Base-by-base conservation (phyloP, 1,284 basidiomycete genomes). In the Pisolithus thermaeus region DNA sequence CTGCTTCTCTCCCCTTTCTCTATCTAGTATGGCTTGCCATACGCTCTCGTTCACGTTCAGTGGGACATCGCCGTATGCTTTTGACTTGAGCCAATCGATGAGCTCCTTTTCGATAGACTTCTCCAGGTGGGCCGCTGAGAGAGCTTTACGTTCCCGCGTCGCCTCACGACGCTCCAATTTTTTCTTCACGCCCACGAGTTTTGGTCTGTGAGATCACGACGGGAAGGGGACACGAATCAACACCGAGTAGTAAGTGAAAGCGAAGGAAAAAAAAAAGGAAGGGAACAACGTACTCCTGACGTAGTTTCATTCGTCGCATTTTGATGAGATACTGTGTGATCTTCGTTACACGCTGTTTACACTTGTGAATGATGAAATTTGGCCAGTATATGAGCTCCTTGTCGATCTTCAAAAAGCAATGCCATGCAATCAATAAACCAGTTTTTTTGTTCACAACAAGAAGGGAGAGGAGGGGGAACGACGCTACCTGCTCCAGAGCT, bases 321-420 rank as follows among this genome's bases (percentile, higher is more conserved):
- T 97, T 97, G 72, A 99, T 98, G 56, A 99, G 81, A 67, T 98
- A 99, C 70, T 99, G 97, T 0, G 96, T 99, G 62, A 99, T 98
- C 75, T 98, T 99, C 16, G 97, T 99, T 37, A 97, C 80, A 47
- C 97, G 83, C 73, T 99, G 97, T 77, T 99, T 99, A 79, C 96
- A 97, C 73, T 98, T 98, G 76, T 99, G 97, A 53, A 93, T 90
- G 51, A 87, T 86, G 69, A 97, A 99, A 62, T 94, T 96, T 11
- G 95, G 95, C 97, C 97, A 99, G 70, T 98, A 94, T 43, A 94
- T 81, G 58, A 99, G 80, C 66, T 98, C 92, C 56, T 82, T 83
- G 76, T 99, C 97, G 61, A 97, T 95, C 92, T 97, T 14, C 12
- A 35, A 35, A 35, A 35, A 35, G 32, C 12, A 14, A 27, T 5